A percentile compares a stretch with the other conserved stretches of the same genome.
Conservation (phyloP, 305 asterid genomes). For the Fraxinus platypoda region DNA sequence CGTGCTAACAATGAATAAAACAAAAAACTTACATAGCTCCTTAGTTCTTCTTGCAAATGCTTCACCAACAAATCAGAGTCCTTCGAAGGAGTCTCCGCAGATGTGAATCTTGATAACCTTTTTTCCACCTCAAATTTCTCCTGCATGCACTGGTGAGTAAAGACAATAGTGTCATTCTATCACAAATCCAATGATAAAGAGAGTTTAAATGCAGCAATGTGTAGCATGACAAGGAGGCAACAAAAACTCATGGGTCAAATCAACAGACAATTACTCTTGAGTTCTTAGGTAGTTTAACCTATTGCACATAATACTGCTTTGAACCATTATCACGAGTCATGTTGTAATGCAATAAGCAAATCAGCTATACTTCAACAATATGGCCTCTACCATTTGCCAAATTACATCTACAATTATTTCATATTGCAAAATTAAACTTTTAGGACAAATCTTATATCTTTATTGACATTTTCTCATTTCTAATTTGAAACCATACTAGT, state of each 20-base stretch:
- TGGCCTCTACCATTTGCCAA: neutral
- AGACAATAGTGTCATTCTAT: constrained; percentile 23
- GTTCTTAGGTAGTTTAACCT: neutral
- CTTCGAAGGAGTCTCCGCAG: constrained; percentile 53
- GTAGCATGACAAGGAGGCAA: neutral
- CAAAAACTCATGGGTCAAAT: neutral
- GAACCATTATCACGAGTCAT: neutral
- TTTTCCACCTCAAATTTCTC: constrained; percentile 70
- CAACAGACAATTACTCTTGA: neutral
- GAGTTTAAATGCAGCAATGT: constrained; percentile 13
- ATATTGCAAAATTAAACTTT: neutral
- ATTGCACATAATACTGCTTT: neutral
- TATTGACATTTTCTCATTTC: neutral
- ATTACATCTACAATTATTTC: neutral
- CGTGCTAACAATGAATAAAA: neutral
- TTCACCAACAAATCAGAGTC: constrained; percentile 69
- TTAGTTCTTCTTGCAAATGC: constrained; percentile 87
- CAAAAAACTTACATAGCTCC: constrained; percentile 68
- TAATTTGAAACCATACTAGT: neutral
- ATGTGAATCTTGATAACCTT: constrained; percentile 42
- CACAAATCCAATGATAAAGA: constrained; percentile 13
- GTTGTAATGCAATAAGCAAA: neutral
- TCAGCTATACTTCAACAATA: neutral
- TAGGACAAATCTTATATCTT: neutral
- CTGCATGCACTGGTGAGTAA: constrained; percentile 62